These are phyloP conservation scores for Fistulifera solaris DNA, from an alignment of 108 stramenopile genomes.

Conservation along the genomic window DNA sequence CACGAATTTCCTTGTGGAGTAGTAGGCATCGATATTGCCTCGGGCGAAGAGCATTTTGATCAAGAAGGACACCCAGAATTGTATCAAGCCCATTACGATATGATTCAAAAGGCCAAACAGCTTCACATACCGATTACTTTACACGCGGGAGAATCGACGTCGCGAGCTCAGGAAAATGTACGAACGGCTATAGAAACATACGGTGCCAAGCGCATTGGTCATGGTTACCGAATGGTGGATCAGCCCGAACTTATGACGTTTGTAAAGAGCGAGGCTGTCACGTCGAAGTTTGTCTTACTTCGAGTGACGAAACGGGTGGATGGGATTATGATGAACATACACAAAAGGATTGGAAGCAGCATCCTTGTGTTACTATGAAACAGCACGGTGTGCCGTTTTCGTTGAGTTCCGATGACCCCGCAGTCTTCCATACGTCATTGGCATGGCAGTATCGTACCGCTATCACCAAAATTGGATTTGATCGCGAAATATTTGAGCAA, in stretches of 20 bases:
- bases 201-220: constrained; percentile 59
- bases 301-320: constrained; percentile 36
- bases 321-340: constrained; percentile 15
- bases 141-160: constrained; percentile 47
- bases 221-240: constrained; percentile 41
- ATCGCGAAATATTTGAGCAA: constrained; percentile 14
- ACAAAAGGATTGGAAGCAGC: constrained; percentile 40
- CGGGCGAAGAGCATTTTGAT: constrained; percentile 66
- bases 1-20: constrained; percentile 47
- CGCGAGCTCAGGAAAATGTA: constrained; percentile 34
- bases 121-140: constrained; percentile 44
- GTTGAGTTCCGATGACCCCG: constrained; percentile 63
- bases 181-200: constrained; percentile 39
- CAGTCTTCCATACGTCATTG: constrained; percentile 53
- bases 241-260: constrained; percentile 28
- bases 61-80: constrained; percentile 20
- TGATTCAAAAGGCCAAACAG: constrained; percentile 39
- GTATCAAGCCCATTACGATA: constrained; percentile 34
- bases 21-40: constrained; percentile 65
- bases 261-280: constrained; percentile 33
- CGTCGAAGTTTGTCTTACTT: constrained; percentile 63
- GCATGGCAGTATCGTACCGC: constrained; percentile 52
- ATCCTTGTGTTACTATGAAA: constrained; percentile 37
- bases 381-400: constrained; percentile 26
- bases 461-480: constrained; percentile 40